Percentiles rank a stretch among this genome's conserved stretches.
These are phyloP conservation scores for Balakata baccata DNA, from an alignment of 345 rosid species.

Conservation along the genomic window DNA sequence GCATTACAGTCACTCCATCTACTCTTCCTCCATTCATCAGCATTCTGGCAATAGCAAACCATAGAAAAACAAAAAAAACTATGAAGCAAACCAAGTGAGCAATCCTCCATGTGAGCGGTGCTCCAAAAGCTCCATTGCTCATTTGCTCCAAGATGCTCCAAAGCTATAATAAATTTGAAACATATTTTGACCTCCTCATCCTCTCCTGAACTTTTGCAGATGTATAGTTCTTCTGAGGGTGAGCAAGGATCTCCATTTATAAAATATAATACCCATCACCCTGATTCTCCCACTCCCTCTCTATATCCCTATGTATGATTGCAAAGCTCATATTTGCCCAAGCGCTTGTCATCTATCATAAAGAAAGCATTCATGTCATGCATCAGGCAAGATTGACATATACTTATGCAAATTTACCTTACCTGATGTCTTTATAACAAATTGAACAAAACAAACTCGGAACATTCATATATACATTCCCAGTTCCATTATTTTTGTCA, in stretches of 20 bases:
- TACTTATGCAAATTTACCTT: conserved; percentile 56
- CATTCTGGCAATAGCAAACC: conserved; percentile 33
- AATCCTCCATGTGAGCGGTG: conserved; percentile 82
- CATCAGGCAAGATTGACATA: conserved; percentile 55
- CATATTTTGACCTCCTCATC: conserved; percentile 52
- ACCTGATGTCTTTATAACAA: conserved; percentile 37
- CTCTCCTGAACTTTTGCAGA: conserved; percentile 54
- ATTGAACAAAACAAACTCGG: conserved; percentile 10
- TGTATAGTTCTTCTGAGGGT: conserved; percentile 52
- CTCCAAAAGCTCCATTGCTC: conserved; percentile 89
- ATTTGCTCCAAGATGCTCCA: conserved; percentile 87
- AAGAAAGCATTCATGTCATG: conserved; percentile 88
- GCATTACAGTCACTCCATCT: conserved; percentile 25
- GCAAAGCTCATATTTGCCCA: conserved; percentile 90
- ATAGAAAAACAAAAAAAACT: conserved; percentile 43
- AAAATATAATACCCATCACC: conserved; percentile 57
- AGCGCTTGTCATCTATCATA: conserved; percentile 96
- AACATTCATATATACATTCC: background rate
- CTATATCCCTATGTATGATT: conserved; percentile 85
- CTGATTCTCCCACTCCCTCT: conserved; percentile 85
- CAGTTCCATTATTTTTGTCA: background rate
- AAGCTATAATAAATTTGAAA: conserved; percentile 67
- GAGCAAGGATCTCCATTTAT: conserved; percentile 76
- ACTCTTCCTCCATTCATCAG: conserved; percentile 30
- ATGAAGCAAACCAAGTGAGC: conserved; percentile 90